Evolutionary conservation across 1,139 yeast genomes (phyloP), one percentile per base, ranked within the genome.

Genomic region (Meyerozyma sp.): DNA sequence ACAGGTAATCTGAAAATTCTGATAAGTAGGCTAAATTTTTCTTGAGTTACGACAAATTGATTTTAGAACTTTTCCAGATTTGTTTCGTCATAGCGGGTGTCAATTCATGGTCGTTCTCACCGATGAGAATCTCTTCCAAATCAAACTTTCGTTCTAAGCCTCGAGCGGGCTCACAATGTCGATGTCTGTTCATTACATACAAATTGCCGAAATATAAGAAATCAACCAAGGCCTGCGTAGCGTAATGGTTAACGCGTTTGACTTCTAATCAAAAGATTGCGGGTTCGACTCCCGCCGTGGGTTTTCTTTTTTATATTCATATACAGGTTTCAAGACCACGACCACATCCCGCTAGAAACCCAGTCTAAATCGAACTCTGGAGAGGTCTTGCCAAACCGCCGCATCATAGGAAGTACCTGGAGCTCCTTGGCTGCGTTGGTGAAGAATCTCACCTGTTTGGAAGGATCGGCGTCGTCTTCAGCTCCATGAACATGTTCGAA

Each of bases 351-450:
- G 48, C 57, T 65, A 21, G 58, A 50, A 10, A 58, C 51, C 76
- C 75, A 70, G 49, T 70, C 75, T 32, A 71, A 49, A 1, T 68
- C 71, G 45, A 68, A 66, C 10, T 60, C 60, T 5, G 53, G 46
- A 1, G 58, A 57, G 4, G 39, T 45, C 13, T 49, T 49, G 3
- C 75, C 77, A 47, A 64, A 71, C 45, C 49, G 52, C 48, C 58
- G 61, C 43, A 69, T 44, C 72, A 66, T 65, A 9, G 76, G 76
- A 44, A 68, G 60, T 9, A 64, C 46, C 1, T 46, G 48, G 28
- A 61, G 42, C 26, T 48, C 43, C 8, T 47, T 42, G 5, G 62
- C 51, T 8, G 61, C 62, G 47, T 65, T 59, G 16, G 49, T 44
- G 26, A 65, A 45, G 32, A 61, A 54, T 41, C 59, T 59, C 20